Conservation (phyloP, 2,329 filamentous ascomycete genomes). For the Trichoderma sp. region DNA sequence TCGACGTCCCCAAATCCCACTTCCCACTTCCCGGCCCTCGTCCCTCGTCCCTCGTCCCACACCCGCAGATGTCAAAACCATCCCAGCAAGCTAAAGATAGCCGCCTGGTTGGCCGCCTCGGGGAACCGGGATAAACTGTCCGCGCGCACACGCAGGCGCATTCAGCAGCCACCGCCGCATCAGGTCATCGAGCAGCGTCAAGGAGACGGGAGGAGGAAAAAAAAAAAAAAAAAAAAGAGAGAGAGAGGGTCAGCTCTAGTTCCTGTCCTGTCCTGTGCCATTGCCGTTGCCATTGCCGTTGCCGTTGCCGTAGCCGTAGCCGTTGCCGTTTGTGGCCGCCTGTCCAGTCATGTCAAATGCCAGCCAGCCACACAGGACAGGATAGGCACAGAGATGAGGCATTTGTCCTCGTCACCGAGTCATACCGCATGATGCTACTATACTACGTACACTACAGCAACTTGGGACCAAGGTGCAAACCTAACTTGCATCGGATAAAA, state of each 20-base stretch:
- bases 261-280: neutral
- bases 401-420: neutral
- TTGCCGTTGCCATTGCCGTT: no score
- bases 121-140: constrained; percentile 11
- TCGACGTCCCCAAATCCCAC: constrained; percentile 9
- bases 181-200: constrained; percentile 2
- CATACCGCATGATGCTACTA: neutral
- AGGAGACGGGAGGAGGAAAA: neutral
- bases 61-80: constrained; percentile 17
- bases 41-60: constrained; percentile 15
- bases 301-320: no score
- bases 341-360: neutral
- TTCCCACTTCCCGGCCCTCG: constrained; percentile 14
- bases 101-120: constrained; percentile 13
- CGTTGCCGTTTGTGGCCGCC: neutral
- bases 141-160: neutral
- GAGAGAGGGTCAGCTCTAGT: neutral
- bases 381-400: neutral
- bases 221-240: no score
- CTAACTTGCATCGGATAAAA: neutral
- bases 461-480: no score
- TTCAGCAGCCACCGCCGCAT: neutral
- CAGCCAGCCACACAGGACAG: neutral
- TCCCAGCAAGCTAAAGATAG: constrained; percentile 17
- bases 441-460: neutral